Percentiles rank a stretch among this genome's conserved stretches.
These are phyloP conservation scores for Chaetoscypha palmicola DNA, from an alignment of 2,329 filamentous ascomycete genomes.

Conservation along the genomic window DNA sequence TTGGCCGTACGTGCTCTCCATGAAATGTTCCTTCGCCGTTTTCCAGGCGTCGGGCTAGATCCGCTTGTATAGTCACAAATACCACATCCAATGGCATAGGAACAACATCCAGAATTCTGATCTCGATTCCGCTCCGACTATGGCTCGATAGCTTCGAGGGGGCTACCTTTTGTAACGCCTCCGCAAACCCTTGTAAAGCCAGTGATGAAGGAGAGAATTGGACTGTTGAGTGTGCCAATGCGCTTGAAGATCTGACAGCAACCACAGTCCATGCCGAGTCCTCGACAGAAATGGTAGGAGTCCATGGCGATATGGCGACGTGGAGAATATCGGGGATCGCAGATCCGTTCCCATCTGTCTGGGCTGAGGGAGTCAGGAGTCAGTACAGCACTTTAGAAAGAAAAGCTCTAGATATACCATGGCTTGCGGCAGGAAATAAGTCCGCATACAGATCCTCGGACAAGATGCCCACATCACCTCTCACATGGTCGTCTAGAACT, in stretches of 20 bases:
- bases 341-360: slow-evolving; percentile 21
- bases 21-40: slow-evolving; percentile 79
- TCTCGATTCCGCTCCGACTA: slow-evolving; percentile 72
- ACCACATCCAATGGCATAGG: slow-evolving; percentile 77
- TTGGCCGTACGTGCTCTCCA: slow-evolving; percentile 47
- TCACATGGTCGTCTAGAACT: slow-evolving; percentile 77
- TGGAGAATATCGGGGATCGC: slow-evolving; percentile 43
- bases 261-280: slow-evolving; percentile 78
- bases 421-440: slow-evolving; percentile 60
- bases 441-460: slow-evolving; percentile 81
- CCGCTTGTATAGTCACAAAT: slow-evolving; percentile 78
- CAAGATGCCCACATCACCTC: slow-evolving; percentile 76
- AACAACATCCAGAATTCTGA: slow-evolving; percentile 72
- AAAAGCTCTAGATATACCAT: slow-evolving; percentile 33
- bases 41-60: slow-evolving; percentile 71
- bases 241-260: slow-evolving; percentile 58
- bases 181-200: slow-evolving; percentile 72
- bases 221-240: slow-evolving; percentile 68
- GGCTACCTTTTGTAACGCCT: slow-evolving; percentile 63
- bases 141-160: slow-evolving; percentile 68
- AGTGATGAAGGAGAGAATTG: slow-evolving; percentile 68
- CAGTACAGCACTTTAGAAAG: neutral
- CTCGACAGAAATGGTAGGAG: slow-evolving; percentile 48
- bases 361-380: slow-evolving; percentile 10
- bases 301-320: slow-evolving; percentile 69